These are phyloP conservation scores for Lasiosphaeria ovina DNA, from an alignment of 495 filamentous ascomycete genomes.

Conservation along the genomic window DNA sequence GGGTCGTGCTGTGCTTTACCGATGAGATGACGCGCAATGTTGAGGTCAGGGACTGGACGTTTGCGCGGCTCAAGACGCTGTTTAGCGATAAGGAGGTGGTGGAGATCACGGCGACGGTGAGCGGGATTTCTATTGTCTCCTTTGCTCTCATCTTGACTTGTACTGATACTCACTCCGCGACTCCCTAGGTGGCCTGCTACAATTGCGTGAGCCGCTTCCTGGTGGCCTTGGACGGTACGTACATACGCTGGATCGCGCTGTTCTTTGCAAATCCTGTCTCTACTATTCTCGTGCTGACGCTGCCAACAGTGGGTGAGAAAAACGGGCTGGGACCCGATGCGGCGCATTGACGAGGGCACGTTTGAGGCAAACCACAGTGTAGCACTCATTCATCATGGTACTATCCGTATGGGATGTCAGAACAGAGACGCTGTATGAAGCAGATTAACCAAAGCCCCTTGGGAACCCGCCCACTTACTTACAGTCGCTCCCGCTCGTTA, in stretches of 20 bases:
- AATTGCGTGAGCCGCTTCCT: constrained; percentile 85
- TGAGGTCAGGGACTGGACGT: constrained; percentile 60
- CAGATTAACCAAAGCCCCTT: no score
- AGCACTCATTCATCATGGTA: no score
- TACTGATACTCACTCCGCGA: not conserved
- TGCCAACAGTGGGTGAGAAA: constrained; percentile 46
- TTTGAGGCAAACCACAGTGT: not conserved
- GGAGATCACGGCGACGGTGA: constrained; percentile 72
- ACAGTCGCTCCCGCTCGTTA: no score
- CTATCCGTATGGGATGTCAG: no score
- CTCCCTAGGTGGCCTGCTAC: constrained; percentile 62
- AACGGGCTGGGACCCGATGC: constrained; percentile 45
- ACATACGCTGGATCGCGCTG: not conserved
- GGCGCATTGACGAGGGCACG: constrained; percentile 18
- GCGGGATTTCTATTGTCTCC: constrained; percentile 15
- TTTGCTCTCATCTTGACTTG: not conserved
- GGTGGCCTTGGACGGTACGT: constrained; percentile 74
- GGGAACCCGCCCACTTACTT: no score
- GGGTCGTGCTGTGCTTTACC: constrained; percentile 64
- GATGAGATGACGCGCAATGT: constrained; percentile 74
- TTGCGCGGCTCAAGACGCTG: constrained; percentile 53
- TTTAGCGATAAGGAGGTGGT: constrained; percentile 71
- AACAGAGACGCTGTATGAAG: no score
- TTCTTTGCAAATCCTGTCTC: not conserved
- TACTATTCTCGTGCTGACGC: not conserved